A percentile compares a stretch with the other conserved stretches of the same genome.
These are phyloP conservation scores for Ganoderma leucocontextum DNA, from an alignment of 1,284 basidiomycete species.

Conservation along the genomic window DNA sequence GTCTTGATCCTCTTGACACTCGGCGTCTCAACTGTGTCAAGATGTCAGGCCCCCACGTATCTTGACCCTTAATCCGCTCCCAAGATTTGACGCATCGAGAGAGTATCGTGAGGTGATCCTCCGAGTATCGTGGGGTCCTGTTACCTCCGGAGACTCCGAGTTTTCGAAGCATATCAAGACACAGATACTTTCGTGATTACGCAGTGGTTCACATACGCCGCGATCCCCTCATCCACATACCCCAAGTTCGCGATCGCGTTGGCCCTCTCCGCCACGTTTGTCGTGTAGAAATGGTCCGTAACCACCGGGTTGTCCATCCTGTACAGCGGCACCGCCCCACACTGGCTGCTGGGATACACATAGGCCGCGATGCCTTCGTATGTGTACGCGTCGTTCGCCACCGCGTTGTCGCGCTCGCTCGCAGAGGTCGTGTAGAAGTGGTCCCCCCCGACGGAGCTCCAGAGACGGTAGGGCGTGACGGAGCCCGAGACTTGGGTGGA, in stretches of 20 bases:
- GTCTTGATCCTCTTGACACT: no score
- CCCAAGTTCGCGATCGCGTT: conserved; percentile 11
- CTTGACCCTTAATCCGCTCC: no score
- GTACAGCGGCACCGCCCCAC: conserved; percentile 20
- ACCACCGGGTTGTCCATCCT: conserved; percentile 8
- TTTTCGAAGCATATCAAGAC: no score
- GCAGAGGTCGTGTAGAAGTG: conserved; percentile 28
- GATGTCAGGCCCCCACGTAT: no score
- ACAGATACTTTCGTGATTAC: no score
- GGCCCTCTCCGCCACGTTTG: conserved; percentile 19
- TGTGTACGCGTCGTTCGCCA: neutral
- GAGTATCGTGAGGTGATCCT: no score
- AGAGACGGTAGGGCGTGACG: conserved; percentile 25
- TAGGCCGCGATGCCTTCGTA: conserved; percentile 20
- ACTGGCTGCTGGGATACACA: conserved; percentile 15
- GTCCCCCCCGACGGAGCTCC: conserved; percentile 4
- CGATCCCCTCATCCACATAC: conserved; percentile 22
- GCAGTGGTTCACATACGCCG: conserved; percentile 27
- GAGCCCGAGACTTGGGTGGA: conserved; percentile 5
- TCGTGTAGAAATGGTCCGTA: conserved; percentile 28
- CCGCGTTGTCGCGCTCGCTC: conserved; percentile 8
- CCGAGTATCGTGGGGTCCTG: no score
- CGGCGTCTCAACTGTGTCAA: no score
- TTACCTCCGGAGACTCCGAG: no score
- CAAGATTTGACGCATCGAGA: no score